Conservation (phyloP, 2,329 filamentous ascomycete species). For the Metarhizium anisopliae region DNA sequence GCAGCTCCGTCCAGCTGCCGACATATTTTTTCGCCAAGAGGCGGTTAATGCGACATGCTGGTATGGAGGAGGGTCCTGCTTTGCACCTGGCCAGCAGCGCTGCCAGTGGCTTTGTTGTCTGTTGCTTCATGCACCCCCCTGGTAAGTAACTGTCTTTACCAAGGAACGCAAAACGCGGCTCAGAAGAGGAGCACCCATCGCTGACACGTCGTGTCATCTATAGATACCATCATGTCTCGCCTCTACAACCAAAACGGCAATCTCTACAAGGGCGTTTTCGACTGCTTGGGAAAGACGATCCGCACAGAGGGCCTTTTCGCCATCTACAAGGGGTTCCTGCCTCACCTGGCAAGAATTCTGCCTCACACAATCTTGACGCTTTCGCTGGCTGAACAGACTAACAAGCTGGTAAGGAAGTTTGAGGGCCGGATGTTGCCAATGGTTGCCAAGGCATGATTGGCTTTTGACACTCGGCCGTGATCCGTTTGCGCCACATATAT, state of each 20-base stretch:
- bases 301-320: constrained; percentile 85
- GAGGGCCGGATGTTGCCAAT: constrained; percentile 51
- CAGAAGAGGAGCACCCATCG: background rate
- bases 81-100: constrained; percentile 85
- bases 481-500: background rate
- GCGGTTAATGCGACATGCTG: constrained; percentile 68
- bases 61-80: constrained; percentile 82
- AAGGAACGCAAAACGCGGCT: background rate
- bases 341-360: constrained; percentile 86
- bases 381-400: constrained; percentile 91
- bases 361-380: constrained; percentile 94
- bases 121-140: constrained; percentile 95
- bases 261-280: constrained; percentile 86
- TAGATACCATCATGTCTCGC: constrained; percentile 94
- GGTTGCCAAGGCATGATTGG: constrained; percentile 16
- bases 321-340: constrained; percentile 96
- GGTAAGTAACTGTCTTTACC: constrained; percentile 40
- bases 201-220: constrained; percentile 7
- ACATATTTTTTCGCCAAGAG: constrained; percentile 98
- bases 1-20: constrained; percentile 89
- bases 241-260: constrained; percentile 99
- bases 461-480: background rate
- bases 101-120: constrained; percentile 89
- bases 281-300: constrained; percentile 85
- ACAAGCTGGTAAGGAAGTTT: constrained; percentile 76